Base-by-base conservation (phyloP, 2,329 filamentous ascomycete species). In the Diaporthe ampelina region DNA sequence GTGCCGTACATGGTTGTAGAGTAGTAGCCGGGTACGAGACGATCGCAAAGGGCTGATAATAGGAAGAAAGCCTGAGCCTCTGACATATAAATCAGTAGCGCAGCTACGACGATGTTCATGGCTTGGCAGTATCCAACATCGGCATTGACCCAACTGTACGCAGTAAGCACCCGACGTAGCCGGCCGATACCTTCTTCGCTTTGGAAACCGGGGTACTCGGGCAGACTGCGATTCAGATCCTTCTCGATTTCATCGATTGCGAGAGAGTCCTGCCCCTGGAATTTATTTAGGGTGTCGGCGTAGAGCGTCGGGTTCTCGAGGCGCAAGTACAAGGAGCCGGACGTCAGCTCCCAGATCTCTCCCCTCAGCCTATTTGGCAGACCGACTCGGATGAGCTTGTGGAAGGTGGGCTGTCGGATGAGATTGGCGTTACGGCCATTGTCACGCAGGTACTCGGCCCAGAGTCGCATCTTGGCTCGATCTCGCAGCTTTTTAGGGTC, bases 181-280 rank as follows among this genome's bases (percentile, higher is more conserved):
- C 97, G 91, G 58, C 93, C 94, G 77, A 99, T 99, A 21, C 97
- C 97, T 80, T 98, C 95, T 82, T 98, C 94, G 80, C 93, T 97
- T 84, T 99, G 97, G 81, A 98, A 99, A 0, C 97, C 97, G 24
- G 97, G 95, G 82, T 99, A 99, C 84, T 99, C 97, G 1, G 97
- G 97, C 78, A 99, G 86, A 87, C 95, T 98, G 78, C 97, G 92
- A 83, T 99, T 99, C 67, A 99, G 86, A 81, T 99, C 97, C 84
- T 99, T 99, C 82, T 99, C 97, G 77, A 99, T 99, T 87, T 99
- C 97, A 82, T 99, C 97, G 78, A 98, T 98, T 58, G 97, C 97
- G 75, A 99, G 89, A 15, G 96, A 98, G 78, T 97, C 94, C 80
- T 93, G 91, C 10, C 97, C 97, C 9, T 93, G 91, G 79, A 93